Conservation (phyloP, 306 rosid species). For the Gastrolobium bilobum region DNA sequence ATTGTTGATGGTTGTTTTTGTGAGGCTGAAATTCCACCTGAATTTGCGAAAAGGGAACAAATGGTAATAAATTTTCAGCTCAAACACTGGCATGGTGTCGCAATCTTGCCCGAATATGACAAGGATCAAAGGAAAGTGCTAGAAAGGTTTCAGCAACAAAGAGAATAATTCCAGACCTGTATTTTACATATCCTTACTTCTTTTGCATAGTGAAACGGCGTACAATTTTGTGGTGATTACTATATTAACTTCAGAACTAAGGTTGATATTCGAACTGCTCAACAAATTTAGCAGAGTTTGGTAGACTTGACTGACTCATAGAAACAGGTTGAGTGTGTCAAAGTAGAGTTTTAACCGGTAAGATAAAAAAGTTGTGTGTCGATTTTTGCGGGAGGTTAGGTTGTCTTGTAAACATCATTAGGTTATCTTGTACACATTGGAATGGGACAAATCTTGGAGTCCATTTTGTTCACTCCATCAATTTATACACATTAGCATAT, state of each 20-base stretch:
- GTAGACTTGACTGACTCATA: background rate
- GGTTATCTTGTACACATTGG: background rate
- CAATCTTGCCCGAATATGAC: slow-evolving; percentile 26
- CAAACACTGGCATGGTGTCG: background rate
- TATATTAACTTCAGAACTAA: background rate
- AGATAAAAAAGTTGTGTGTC: background rate
- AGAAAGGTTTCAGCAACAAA: slow-evolving; percentile 15
- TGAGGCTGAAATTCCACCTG: slow-evolving; percentile 37
- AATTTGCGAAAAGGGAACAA: slow-evolving; percentile 20
- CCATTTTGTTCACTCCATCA: background rate
- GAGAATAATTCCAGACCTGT: slow-evolving; percentile 15
- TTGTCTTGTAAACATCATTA: background rate
- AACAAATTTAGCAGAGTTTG: background rate
- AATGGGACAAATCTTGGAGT: background rate
- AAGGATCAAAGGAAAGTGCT: slow-evolving; percentile 25
- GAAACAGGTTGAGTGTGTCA: background rate
- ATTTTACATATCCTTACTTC: background rate
- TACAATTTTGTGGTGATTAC: slow-evolving; percentile 9
- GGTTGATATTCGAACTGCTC: slow-evolving; percentile 16
- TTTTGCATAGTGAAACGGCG: background rate
- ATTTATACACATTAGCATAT: background rate
- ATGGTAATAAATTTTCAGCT: background rate
- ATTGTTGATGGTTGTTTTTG: slow-evolving; percentile 31
- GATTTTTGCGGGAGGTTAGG: background rate
- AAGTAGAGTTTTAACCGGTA: background rate